Evolutionary conservation across 345 rosid species (phyloP).

Genomic region (Jatropha curcas): DNA sequence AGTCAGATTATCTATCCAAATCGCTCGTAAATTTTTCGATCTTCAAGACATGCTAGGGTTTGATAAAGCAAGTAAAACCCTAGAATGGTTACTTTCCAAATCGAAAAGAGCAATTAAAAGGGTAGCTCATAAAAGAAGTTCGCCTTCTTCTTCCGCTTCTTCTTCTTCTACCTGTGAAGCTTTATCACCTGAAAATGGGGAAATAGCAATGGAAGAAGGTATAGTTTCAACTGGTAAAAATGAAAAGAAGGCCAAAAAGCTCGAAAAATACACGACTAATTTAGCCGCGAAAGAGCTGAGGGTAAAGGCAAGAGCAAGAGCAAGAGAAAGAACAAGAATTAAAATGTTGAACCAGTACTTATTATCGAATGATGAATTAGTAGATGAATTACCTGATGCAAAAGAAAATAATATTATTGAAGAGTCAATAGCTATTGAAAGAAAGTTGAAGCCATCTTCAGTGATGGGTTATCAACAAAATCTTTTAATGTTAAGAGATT

Average conservation of each 20-base stretch:
- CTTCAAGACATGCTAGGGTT: conserved; percentile 86
- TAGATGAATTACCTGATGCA: too few relatives aligned
- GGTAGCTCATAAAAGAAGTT: conserved; percentile 22
- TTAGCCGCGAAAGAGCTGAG: conserved; percentile 40
- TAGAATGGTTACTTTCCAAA: conserved; percentile 71
- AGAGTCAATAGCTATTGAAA: conserved; percentile 31
- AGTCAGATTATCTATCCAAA: conserved; percentile 72
- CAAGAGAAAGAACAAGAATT: conserved; percentile 65
- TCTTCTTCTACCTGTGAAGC: conserved; percentile 28
- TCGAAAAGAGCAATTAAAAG: conserved; percentile 61
- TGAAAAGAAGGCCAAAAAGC: conserved; percentile 28
- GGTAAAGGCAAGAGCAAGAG: conserved; percentile 58
- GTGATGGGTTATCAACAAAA: conserved; percentile 36
- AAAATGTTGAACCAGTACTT: conserved; percentile 18
- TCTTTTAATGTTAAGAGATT: conserved; percentile 35
- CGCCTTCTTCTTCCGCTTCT: too few relatives aligned
- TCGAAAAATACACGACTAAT: conserved; percentile 16
- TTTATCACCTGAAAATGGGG: neutral
- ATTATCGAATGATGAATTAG: too few relatives aligned
- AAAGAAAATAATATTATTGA: conserved; percentile 12
- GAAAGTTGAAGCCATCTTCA: conserved; percentile 36
- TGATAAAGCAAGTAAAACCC: conserved; percentile 81
- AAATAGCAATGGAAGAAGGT: conserved; percentile 6
- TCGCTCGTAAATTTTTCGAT: conserved; percentile 74
- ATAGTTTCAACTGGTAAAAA: conserved; percentile 4